These are phyloP conservation scores for Colletotrichum kahawae DNA, from an alignment of 2,329 filamentous ascomycete species.

Conservation along the genomic window DNA sequence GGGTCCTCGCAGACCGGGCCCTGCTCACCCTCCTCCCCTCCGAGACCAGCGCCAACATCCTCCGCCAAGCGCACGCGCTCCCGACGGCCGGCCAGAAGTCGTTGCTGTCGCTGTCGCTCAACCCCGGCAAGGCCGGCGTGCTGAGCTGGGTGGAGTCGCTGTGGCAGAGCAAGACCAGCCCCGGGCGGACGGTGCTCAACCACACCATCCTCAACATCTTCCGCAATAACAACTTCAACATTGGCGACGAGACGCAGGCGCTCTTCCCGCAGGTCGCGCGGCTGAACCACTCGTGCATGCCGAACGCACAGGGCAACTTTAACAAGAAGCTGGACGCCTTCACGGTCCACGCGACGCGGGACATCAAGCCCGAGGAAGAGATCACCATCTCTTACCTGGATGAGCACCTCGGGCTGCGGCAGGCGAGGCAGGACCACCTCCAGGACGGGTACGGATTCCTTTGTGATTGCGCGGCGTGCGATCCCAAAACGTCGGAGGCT, in stretches of 20 bases:
- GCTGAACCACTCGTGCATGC: conserved; percentile 17
- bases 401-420: neutral
- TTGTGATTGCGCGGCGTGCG: conserved; percentile 3
- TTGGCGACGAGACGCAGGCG: neutral
- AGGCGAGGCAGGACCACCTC: neutral
- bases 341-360: conserved; percentile 10
- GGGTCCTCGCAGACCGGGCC: conserved; percentile 14
- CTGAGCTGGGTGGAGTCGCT: conserved; percentile 15
- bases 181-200: neutral
- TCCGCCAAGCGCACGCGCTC: neutral
- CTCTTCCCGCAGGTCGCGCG: conserved; percentile 14
- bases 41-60: neutral
- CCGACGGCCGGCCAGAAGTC: neutral
- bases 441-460: conserved; percentile 1
- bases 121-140: conserved; percentile 3
- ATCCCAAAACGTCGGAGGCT: neutral
- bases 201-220: conserved; percentile 20
- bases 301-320: conserved; percentile 17
- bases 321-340: neutral
- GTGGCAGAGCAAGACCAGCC: conserved; percentile 9
- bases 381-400: conserved; percentile 20
- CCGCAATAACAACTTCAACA: conserved; percentile 19
- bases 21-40: conserved; percentile 10
- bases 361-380: conserved; percentile 7
- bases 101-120: neutral